Evolutionary conservation across 1,284 basidiomycete species (phyloP), one percentile per base, ranked within the genome.

Genomic region (Ceratorhiza oryzae-sativae): DNA sequence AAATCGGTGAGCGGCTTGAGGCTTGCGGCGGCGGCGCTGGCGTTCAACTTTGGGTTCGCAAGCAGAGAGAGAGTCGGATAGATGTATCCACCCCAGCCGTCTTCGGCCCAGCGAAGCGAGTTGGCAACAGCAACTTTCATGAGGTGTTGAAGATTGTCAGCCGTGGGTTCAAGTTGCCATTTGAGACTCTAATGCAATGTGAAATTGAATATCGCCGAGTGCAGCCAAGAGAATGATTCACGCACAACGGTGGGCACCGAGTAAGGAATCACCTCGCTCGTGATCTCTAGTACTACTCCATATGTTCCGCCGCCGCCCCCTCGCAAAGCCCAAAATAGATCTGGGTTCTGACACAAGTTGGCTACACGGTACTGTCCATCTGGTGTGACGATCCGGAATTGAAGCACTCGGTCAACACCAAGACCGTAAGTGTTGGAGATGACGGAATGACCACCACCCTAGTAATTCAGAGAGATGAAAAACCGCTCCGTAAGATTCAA

Each of bases 361-460:
- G 53, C 61, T 4, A 25, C 18, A 9, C 63, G 55, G 10, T 18
- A 56, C 10, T 27, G 18, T 6, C 72, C 72, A 18, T 67, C 72
- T 18, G 72, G 61, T 12, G 65, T 73, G 45, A 73, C 72, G 45
- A 73, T 53, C 1, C 30, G n/a, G 51, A 73, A 58, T 20, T 73
- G 61, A 6, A 68, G 62, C 1, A 70, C 62, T 12, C 63, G 49
- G 49, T 73, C 72, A 20, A 65, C 48, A 20, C 72, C 72, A 10
- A 73, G 65, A 18, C 72, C 72, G 30, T 61, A 60, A n/a, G 51
- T 70, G 25, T 65, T 63, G 36, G 72, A 36, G 45, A 73, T 36
- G 12, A 65, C 32, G 3, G 23, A 23, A 9, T 60, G 55, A 5
- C 72, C 72, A 1, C 72, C 72, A 0, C 86, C 86, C 0, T 88